phyloP scores from a whole-genome alignment of 805 yeast species.

The Candida ascalaphidarum region DNA sequence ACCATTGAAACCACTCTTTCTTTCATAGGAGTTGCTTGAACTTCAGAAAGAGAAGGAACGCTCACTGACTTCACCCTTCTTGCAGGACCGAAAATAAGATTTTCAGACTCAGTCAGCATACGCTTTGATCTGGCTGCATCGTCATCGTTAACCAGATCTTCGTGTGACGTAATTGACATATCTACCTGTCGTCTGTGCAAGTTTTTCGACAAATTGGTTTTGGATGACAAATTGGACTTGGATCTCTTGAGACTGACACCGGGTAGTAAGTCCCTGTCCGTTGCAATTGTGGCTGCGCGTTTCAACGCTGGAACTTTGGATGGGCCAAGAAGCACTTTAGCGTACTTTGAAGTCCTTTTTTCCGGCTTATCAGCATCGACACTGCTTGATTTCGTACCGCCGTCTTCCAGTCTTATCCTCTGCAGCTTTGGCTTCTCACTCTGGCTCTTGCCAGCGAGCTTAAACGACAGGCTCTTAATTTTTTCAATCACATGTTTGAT shows the following conservation, averaged over 20 bases:
- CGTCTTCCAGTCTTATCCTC: neutral
- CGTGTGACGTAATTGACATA: slow-evolving; percentile 11
- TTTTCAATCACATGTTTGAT: slow-evolving; percentile 38
- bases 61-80: slow-evolving; percentile 9
- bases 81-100: slow-evolving; percentile 17
- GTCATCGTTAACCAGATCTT: too few relatives aligned
- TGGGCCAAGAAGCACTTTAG: slow-evolving; percentile 2
- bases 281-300: slow-evolving; percentile 11
- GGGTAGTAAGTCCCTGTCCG: slow-evolving; percentile 18
- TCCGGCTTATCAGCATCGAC: neutral
- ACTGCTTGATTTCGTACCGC: neutral
- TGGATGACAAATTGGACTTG: slow-evolving; percentile 29
- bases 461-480: slow-evolving; percentile 40
- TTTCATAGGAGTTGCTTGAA: slow-evolving; percentile 4
- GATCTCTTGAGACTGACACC: slow-evolving; percentile 29
- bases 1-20: neutral
- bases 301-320: slow-evolving; percentile 7
- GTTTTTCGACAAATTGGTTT: too few relatives aligned
- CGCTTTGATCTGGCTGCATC: too few relatives aligned
- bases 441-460: slow-evolving; percentile 7
- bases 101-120: too few relatives aligned
- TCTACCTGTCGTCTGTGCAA: slow-evolving; percentile 34
- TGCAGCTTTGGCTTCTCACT: neutral
- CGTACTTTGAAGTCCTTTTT: slow-evolving; percentile 5
- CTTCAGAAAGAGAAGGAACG: slow-evolving; percentile 1